A percentile compares a stretch with the other conserved stretches of the same genome.
Evolutionary conservation across 129 eudicot genomes (phyloP).

Genomic region (Centella asiatica): DNA sequence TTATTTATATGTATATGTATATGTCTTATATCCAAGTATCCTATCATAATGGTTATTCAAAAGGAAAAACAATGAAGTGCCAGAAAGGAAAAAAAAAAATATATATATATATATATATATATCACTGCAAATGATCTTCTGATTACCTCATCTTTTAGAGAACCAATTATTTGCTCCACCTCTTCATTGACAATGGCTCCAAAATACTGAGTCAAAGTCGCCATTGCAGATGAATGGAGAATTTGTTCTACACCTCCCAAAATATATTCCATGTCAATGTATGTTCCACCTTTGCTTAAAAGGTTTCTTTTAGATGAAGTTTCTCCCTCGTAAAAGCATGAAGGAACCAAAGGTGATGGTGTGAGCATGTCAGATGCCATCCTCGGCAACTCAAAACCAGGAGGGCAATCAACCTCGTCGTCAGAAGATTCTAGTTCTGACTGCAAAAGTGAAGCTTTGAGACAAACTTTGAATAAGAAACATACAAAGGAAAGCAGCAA

Average conservation of each 20-base stretch:
- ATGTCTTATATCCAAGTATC: no score
- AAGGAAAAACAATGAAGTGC: neutral
- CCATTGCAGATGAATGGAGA: constrained; percentile 49
- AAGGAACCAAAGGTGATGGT: constrained; percentile 18
- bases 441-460: constrained; percentile 27
- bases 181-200: constrained; percentile 51
- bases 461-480: constrained; percentile 1
- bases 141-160: constrained; percentile 44
- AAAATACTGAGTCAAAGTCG: constrained; percentile 36
- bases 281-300: constrained; percentile 1
- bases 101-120: neutral
- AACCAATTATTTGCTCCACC: constrained; percentile 34
- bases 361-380: constrained; percentile 9
- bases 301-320: constrained; percentile 16
- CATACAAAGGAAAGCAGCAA: neutral
- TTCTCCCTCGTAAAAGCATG: constrained; percentile 22
- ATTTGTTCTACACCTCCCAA: constrained; percentile 42
- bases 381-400: constrained; percentile 63
- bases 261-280: constrained; percentile 24
- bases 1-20: no score
- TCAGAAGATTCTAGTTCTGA: constrained; percentile 31
- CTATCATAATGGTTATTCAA: neutral
- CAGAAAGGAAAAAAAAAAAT: constrained; percentile 15
- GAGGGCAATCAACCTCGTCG: constrained; percentile 67
- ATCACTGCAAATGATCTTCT: neutral